These are phyloP conservation scores for Macrolepiota albuminosa DNA, from an alignment of 768 basidiomycete species.

Conservation along the genomic window DNA sequence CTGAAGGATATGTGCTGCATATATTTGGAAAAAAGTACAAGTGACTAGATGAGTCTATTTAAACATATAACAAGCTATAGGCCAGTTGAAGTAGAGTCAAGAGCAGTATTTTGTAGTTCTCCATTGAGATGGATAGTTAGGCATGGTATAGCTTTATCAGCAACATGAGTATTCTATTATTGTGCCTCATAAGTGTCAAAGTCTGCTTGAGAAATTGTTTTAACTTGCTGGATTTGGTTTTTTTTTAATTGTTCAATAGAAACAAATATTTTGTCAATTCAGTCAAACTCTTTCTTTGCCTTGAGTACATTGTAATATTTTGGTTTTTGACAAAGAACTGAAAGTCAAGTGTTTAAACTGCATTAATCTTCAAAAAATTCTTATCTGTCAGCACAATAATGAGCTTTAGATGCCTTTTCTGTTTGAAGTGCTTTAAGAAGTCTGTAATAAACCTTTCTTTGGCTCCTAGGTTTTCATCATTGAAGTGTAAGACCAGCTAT, in stretches of 20 bases:
- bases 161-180: background rate
- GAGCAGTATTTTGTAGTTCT: background rate
- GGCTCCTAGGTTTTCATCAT: background rate
- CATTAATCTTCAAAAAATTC: background rate
- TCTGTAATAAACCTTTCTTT: background rate
- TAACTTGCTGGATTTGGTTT: background rate
- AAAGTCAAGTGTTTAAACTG: background rate
- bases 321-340: background rate
- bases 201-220: too few species aligned
- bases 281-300: background rate
- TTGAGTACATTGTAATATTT: background rate
- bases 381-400: background rate
- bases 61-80: background rate
- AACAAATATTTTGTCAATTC: background rate
- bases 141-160: background rate
- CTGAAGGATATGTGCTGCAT: too few species aligned
- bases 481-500: too few species aligned
- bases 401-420: too few species aligned
- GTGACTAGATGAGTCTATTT: background rate
- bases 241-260: background rate
- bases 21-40: background rate
- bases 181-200: too few species aligned
- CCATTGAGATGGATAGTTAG: background rate
- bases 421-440: too few species aligned
- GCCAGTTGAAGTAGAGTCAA: background rate